Evolutionary conservation across 208 protist genomes (phyloP).

Genomic region (Crithidia expoeki): DNA sequence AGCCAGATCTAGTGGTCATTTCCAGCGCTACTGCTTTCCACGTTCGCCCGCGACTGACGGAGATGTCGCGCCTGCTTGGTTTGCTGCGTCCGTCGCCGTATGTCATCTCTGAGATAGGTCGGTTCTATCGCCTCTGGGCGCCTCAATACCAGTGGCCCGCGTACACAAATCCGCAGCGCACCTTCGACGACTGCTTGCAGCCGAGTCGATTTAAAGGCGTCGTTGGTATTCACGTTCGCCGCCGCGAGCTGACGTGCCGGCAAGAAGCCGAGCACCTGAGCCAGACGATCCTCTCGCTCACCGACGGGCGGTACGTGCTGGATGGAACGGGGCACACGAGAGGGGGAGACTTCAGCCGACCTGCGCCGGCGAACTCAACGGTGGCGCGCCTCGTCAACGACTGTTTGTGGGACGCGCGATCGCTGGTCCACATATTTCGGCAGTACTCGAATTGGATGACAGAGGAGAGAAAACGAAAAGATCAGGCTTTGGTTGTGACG

Average conservation of each 20-base stretch:
- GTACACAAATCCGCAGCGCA: slow-evolving; percentile 6
- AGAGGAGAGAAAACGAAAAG: not conserved
- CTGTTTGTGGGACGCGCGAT: slow-evolving; percentile 17
- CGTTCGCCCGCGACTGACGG: slow-evolving; percentile 8
- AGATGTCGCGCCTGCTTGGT: slow-evolving; percentile 22
- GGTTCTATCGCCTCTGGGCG: slow-evolving; percentile 25
- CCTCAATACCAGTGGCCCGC: slow-evolving; percentile 12
- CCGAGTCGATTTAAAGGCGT: slow-evolving; percentile 2
- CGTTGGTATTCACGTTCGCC: slow-evolving; percentile 17
- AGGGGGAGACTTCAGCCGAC: not conserved
- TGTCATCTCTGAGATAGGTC: slow-evolving; percentile 18
- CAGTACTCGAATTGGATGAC: slow-evolving; percentile 17
- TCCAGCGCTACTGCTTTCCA: slow-evolving; percentile 28
- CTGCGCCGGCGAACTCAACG: not conserved
- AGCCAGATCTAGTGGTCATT: slow-evolving; percentile 16
- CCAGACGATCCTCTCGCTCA: slow-evolving; percentile 5
- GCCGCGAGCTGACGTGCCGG: slow-evolving; percentile 23
- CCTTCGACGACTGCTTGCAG: slow-evolving; percentile 20
- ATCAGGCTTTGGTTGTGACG: not conserved
- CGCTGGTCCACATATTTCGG: slow-evolving; percentile 12
- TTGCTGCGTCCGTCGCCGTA: slow-evolving; percentile 22
- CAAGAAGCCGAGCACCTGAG: slow-evolving; percentile 14
- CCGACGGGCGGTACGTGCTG: slow-evolving; percentile 12
- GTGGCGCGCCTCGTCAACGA: slow-evolving; percentile 16
- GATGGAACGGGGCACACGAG: slow-evolving; percentile 6